Evolutionary conservation across 1,284 basidiomycete species (phyloP), one percentile per base, ranked within the genome.

Genomic region (Cutaneotrichosporon arboriforme): DNA sequence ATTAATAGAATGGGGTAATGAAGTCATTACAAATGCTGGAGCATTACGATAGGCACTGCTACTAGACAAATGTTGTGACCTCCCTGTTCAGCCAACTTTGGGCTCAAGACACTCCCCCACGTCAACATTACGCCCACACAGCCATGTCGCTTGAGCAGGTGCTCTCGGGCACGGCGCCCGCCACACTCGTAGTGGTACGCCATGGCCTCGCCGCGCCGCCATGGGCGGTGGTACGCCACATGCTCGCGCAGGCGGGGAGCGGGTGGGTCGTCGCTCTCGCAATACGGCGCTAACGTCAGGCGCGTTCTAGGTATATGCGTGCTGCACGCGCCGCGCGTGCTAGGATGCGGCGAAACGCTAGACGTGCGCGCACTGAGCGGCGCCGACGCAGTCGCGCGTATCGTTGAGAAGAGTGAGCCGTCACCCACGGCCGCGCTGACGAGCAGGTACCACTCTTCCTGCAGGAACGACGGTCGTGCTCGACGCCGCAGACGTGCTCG

Each of bases 401-500:
- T 67, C 15, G 37, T 51, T 35, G 21, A 59, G 4, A 46, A 59
- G 0, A 65, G 69, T 71, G 44, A 38, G 66, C 57, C 4, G 4
- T 18, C 40, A 2, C 9, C 13, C 15, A 33, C 18, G 37, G 8
- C 17, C 35, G 15, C 22, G 9, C 44, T 60, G 26, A 54, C 46
- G 2, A 8, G n/a, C 41, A 69, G 65, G 62, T 53, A 18, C 46
- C 3, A 17, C 43, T 4, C 54, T 61, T 15, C 36, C 46, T 1
- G 42, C 53, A 4, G 55, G 61, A 2, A 57, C 62, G 14, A 67
- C 72, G 47, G 62, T 74, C 1, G 67, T 64, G 36, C 64, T 75
- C 31, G 73, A 75, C 54, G 71, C 66, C 0, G 44, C 67, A 0
- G 72, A 74, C 52, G 42, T 70, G 8, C 52, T 73, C 4, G 69